Evolutionary conservation across 1,284 basidiomycete species (phyloP), one percentile per base, ranked within the genome.

Genomic region (Thecaphora thlaspeos): DNA sequence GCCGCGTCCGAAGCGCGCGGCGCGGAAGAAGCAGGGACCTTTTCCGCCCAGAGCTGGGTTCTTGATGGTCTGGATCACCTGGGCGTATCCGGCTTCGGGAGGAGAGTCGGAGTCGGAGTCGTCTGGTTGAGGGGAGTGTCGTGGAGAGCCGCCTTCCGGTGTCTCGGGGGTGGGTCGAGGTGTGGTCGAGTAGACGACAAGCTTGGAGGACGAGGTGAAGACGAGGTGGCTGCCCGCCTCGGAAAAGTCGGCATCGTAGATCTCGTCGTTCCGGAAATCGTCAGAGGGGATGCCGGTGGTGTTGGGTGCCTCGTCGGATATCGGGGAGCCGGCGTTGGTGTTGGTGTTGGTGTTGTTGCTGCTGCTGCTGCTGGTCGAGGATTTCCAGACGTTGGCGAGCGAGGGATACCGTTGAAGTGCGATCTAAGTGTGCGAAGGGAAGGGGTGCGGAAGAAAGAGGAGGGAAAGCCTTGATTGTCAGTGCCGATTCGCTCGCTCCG

Each of bases 161-260:
- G 48, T 48, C n/a, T 24, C 41, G 1, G 59, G 51, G 12, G 51
- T 49, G 18, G 50, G 22, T 37, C 57, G 57, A 15, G 66, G 60
- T 18, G 68, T 43, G 8, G 71, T 74, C 19, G 68, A 54, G 26
- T 70, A 61, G 32, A 74, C 61, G 26, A 70, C 49, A 28, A 74
- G 55, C 30, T 66, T 68, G 22, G 53, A 51, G 8, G 61, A 56
- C 19, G 70, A 66, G n/a, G 71, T 61, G 28, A 66, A 50, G 3
- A 70, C 73, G 39, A 77, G 51, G 45, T 71, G 72, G 4, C 59
- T 59, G 22, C 66, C 63, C 51, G 73, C 71, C 15, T 68, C 59
- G 2, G 64, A 69, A 43, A 76, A 76, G 59, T 75, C 73, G 32
- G 61, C 64, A 45, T 72, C 73, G 46, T 73, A 72, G 40, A 76